These are phyloP conservation scores for Cyanidiococcus yangmingshanensis DNA, from an alignment of 23 red algal genomes.

Conservation along the genomic window DNA sequence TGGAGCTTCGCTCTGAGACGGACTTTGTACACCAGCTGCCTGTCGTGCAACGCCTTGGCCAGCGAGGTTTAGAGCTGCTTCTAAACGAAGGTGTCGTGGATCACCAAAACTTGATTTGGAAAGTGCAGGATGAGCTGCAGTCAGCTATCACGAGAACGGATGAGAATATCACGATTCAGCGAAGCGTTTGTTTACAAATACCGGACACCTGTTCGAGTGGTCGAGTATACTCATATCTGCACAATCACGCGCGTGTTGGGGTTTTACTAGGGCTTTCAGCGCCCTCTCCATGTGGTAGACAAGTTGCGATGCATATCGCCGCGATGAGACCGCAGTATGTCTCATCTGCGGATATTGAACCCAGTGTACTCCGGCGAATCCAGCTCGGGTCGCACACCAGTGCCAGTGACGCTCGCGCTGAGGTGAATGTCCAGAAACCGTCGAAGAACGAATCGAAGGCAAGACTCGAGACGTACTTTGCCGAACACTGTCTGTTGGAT, in stretches of 20 bases:
- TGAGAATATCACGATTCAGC: not conserved
- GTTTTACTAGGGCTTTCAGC: not conserved
- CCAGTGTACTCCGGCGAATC: not conserved
- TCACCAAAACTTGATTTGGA: not conserved
- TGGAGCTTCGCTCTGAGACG: constrained; percentile 2
- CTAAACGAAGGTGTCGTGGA: not conserved
- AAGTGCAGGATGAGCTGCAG: not conserved
- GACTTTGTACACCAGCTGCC: constrained; percentile 13
- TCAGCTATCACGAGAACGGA: not conserved
- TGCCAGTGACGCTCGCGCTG: not conserved
- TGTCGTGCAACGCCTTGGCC: not conserved
- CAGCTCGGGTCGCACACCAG: not conserved
- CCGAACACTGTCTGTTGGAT: constrained; percentile 1
- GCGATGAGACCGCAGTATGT: constrained; percentile 10
- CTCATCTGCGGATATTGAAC: not conserved
- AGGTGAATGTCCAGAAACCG: not conserved
- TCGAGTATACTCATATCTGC: not conserved
- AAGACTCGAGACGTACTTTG: not conserved
- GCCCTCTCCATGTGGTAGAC: not conserved
- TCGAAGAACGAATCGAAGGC: not conserved
- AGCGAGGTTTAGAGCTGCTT: constrained; percentile 13
- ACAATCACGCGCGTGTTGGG: constrained; percentile 4
- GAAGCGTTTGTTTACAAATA: not conserved
- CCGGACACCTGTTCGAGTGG: not conserved
- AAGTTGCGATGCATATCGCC: constrained; percentile 15